These are phyloP conservation scores for Cercospora sp. DNA, from an alignment of 2,329 filamentous ascomycete genomes.

Conservation along the genomic window DNA sequence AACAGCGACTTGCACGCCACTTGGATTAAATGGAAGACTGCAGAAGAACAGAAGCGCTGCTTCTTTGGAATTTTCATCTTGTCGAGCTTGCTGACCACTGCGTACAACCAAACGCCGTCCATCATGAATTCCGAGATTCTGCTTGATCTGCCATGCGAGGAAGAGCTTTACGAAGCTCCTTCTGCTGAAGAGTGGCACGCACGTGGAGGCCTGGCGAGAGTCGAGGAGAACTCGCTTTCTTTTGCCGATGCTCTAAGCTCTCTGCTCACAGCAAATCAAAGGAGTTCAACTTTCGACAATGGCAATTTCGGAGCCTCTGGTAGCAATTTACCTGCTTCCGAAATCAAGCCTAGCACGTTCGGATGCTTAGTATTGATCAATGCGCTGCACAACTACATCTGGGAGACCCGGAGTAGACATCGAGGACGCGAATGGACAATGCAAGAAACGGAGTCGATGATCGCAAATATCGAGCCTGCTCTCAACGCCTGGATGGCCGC, in stretches of 20 bases:
- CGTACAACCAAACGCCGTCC: conserved; percentile 88
- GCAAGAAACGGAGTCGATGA: conserved; percentile 93
- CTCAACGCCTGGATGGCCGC: conserved; percentile 91
- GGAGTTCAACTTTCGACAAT: conserved; percentile 37
- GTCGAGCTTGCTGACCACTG: conserved; percentile 85
- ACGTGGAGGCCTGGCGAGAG: conserved; percentile 69
- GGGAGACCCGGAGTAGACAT: conserved; percentile 91
- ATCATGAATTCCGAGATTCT: conserved; percentile 92
- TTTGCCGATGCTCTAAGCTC: conserved; percentile 82
- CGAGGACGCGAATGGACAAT: conserved; percentile 86
- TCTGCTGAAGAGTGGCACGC: conserved; percentile 78
- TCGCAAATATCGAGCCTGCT: conserved; percentile 89
- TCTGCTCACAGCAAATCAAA: conserved; percentile 75
- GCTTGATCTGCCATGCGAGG: conserved; percentile 87
- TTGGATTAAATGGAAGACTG: conserved; percentile 85
- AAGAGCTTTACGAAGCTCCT: conserved; percentile 84
- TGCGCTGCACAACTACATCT: conserved; percentile 95
- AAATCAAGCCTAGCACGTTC: conserved; percentile 82
- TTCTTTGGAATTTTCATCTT: conserved; percentile 88
- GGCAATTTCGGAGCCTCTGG: conserved; percentile 22
- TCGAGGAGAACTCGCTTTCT: conserved; percentile 69
- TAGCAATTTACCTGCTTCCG: conserved; percentile 36
- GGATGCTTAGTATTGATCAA: conserved; percentile 91
- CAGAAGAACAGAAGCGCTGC: conserved; percentile 89
- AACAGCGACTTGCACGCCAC: conserved; percentile 61